Conservation (phyloP, 2,329 filamentous ascomycete genomes). For the Fusarium torulosum region DNA sequence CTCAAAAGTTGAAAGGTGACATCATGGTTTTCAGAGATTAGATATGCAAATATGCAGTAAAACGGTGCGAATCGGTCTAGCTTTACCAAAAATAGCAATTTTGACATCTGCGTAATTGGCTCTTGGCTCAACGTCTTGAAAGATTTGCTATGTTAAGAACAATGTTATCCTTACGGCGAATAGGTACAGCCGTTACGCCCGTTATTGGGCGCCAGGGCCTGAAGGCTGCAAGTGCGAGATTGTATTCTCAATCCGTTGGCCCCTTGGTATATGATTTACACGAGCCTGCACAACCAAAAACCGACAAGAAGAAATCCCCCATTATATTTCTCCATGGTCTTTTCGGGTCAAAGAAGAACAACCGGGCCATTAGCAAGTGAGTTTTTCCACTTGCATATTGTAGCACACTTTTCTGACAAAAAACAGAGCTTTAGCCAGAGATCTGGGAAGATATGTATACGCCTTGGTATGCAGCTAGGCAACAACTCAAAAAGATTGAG, state of each 20-base stretch:
- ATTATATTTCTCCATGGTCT: constrained; percentile 93
- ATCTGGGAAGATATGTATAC: constrained; percentile 84
- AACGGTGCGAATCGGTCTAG: constrained; percentile 21
- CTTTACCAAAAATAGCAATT: constrained; percentile 40
- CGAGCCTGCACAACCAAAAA: constrained; percentile 61
- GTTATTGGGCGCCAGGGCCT: constrained; percentile 8
- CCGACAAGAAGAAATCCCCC: constrained; percentile 63
- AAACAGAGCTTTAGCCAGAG: constrained; percentile 79
- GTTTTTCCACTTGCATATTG: constrained; percentile 49
- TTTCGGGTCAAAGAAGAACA: constrained; percentile 96
- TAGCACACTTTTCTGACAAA: not conserved
- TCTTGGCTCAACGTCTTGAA: constrained; percentile 25
- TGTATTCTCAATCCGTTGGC: constrained; percentile 44
- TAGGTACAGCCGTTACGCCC: constrained; percentile 15
- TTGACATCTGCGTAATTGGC: constrained; percentile 39
- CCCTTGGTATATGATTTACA: constrained; percentile 76
- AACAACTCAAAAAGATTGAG: constrained; percentile 10
- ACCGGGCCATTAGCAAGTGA: constrained; percentile 93
- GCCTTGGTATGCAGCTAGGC: constrained; percentile 70
- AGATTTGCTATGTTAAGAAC: constrained; percentile 12
- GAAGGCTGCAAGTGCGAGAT: constrained; percentile 14
- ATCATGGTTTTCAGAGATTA: constrained; percentile 34
- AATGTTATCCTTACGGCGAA: constrained; percentile 40
- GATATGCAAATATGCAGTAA: constrained; percentile 45
- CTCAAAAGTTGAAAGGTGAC: constrained; percentile 27